Evolutionary conservation across 495 filamentous ascomycete species (phyloP), one percentile per base, ranked within the genome.

Genomic region (Cladorrhinum samala): DNA sequence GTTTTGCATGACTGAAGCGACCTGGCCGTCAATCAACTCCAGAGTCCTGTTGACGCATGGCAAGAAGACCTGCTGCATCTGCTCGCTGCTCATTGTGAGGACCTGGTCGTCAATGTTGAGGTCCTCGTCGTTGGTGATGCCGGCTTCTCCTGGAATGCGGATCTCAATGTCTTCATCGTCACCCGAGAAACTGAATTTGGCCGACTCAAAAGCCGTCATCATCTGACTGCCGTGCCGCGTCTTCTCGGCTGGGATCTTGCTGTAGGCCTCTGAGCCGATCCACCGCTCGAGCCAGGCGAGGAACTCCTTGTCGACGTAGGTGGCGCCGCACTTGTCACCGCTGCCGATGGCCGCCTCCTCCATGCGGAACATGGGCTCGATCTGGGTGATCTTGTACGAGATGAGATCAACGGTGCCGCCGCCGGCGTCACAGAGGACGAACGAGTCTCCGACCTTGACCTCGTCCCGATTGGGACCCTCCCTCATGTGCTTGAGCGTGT

Each of bases 401-500:
- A 81, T 76, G 6, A 78, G 50, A 48, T 80, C 77, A 0, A 80
- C 75, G 0, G 77, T 80, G 0, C 75, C 78, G 1, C 76, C 77
- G 24, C 76, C 75, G 1, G 74, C 75, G 60, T 80, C 78, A 52
- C 73, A 74, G 1, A 80, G 40, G 20, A 80, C 62, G 40, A 82
- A 73, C 6, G 64, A 75, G 43, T 80, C 72, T 0, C 43, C 39
- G 13, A n/a, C 39, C 27, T 33, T 33, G 27, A 33, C 11, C 6
- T 33, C 27, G 11, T 33, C 6, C 11, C 27, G 27, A 33, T 33
- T 33, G 6, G 27, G 27, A 6, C 27, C 27, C 27, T 33, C 27
- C 27, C 27, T 33, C 27, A 33, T 33, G 27, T 33, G 27, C 27
- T 41, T 14, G 1, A 82, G 53, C 0, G 74, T 67, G 52, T 75